phyloP scores from a whole-genome alignment of 768 basidiomycete species.

The Leccinum disarticulatum region DNA sequence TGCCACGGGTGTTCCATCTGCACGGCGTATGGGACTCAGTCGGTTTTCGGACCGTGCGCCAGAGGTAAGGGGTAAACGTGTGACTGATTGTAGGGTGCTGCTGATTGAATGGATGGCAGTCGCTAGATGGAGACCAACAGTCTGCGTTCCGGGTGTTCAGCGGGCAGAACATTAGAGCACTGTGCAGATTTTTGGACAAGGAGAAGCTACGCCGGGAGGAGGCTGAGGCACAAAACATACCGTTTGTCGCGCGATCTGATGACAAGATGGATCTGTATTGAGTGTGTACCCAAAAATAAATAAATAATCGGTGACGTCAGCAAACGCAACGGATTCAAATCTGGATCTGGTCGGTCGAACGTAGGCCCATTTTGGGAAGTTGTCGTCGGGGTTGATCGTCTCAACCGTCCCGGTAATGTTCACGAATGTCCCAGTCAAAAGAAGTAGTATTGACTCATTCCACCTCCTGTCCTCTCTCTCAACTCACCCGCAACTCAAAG shows the following conservation, averaged over 20 bases:
- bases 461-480: not conserved
- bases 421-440: conserved; percentile 9
- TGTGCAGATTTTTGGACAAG: conserved; percentile 72
- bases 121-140: conserved; percentile 62
- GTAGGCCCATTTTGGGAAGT: conserved; percentile 9
- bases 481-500: not conserved
- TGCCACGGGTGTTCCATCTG: conserved; percentile 75
- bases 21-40: conserved; percentile 66
- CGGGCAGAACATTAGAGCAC: conserved; percentile 58
- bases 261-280: conserved; percentile 65
- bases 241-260: conserved; percentile 59
- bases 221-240: conserved; percentile 59
- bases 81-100: not conserved
- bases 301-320: conserved; percentile 12
- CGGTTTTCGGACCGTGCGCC: conserved; percentile 78
- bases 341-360: conserved; percentile 2
- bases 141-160: conserved; percentile 80
- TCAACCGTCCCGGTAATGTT: not conserved
- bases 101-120: conserved; percentile 39
- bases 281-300: not conserved
- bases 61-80: conserved; percentile 39
- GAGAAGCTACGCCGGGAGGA: conserved; percentile 57
- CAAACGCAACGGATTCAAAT: conserved; percentile 11
- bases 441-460: not conserved
- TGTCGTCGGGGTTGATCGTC: conserved; percentile 2